These are phyloP conservation scores for Prunus mongolica DNA, from an alignment of 306 rosid genomes.

Conservation along the genomic window DNA sequence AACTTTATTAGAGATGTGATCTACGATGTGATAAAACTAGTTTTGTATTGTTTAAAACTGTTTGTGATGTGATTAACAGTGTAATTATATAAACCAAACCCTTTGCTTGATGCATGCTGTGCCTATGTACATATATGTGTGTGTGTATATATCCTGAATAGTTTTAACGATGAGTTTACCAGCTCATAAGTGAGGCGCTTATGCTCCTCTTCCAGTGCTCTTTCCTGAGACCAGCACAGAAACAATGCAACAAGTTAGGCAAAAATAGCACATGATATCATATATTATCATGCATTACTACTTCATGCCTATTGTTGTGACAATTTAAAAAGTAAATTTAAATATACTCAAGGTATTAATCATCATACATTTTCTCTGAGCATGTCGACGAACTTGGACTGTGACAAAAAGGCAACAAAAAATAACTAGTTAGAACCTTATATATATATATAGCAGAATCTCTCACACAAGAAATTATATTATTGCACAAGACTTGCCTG, in stretches of 20 bases:
- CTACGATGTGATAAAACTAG: no score
- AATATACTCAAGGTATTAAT: background rate
- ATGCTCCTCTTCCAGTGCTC: conserved; percentile 61
- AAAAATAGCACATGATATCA: background rate
- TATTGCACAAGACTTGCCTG: conserved; percentile 34
- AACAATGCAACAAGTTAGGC: background rate
- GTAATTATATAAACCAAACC: no score
- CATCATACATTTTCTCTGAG: conserved; percentile 59
- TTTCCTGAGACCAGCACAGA: conserved; percentile 26
- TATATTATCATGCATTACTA: background rate
- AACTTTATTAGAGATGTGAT: no score
- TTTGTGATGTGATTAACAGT: no score
- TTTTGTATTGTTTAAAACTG: no score
- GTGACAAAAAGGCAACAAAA: conserved; percentile 18
- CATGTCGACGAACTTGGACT: conserved; percentile 52
- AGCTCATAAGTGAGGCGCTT: conserved; percentile 60
- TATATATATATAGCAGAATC: no score
- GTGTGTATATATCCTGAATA: no score
- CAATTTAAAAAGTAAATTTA: background rate
- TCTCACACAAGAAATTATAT: background rate
- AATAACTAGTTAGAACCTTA: conserved; percentile 1
- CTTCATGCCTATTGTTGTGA: no score
- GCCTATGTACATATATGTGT: no score
- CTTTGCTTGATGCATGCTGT: no score
- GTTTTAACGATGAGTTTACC: conserved; percentile 33